Evolutionary conservation across 768 basidiomycete species (phyloP), one percentile per base, ranked within the genome.

Genomic region (Leucosporidium yakuticum): DNA sequence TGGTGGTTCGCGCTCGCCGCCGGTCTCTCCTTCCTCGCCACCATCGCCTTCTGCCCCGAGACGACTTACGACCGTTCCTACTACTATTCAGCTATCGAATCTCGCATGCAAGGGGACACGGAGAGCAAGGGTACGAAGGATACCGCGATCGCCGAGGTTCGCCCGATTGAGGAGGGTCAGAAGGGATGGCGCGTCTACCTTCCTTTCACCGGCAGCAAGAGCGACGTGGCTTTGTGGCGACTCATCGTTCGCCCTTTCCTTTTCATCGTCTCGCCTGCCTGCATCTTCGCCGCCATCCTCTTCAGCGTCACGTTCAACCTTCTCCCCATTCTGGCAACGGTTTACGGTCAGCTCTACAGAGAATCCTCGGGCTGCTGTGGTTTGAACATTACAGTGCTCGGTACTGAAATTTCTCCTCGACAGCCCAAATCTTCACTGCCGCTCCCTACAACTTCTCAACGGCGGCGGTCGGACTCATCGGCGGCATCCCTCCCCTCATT

Each of bases 241-340:
- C 9, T 61, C 32, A 15, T 51, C 48, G 21, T 61, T 14, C 47
- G 19, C 2, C 60, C 60, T 2, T 17, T 61, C 60, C 31, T 34
- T 23, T 51, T 31, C 49, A 15, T 48, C 49, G 32, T 14, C 48
- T 32, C 27, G 17, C 60, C 60, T 2, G 31, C 34, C 20, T 29
- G 49, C 32, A 61, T 61, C 60, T 61, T 47, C 48, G 60, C 29
- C 17, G 6, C 48, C n/a, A 27, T 61, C 29, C 50, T 48, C 29
- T 61, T 61, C 60, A 32, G 29, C 2, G 60, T 61, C 48, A 34
- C 31, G 48, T 61, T 61, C 60, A 61, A 61, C 60, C 48, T 61
- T 21, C 60, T 61, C 11, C 60, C 60, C 0, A 29, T 61, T 29
- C 31, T 48, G 12, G 47, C 60, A 1, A 51, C 60, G 17, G 49